These are phyloP conservation scores for Wickerhamomyces alni DNA, from an alignment of 805 yeast species.

Conservation along the genomic window DNA sequence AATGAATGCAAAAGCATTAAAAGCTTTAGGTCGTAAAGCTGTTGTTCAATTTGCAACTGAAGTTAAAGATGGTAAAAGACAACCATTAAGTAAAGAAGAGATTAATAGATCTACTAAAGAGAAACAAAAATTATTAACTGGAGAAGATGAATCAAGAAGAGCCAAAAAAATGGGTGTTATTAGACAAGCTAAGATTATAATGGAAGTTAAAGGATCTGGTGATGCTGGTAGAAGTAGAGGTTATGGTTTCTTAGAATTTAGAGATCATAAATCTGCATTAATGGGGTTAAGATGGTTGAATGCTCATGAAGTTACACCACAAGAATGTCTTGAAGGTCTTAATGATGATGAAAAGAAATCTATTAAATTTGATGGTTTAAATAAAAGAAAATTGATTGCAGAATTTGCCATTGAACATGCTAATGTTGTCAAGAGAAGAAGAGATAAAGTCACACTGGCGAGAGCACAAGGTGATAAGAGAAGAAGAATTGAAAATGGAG, in stretches of 20 bases:
- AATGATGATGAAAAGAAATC: constrained; percentile 58
- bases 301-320: constrained; percentile 75
- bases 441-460: constrained; percentile 51
- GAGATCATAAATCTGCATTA: constrained; percentile 87
- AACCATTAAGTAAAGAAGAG: constrained; percentile 87
- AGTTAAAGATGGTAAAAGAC: constrained; percentile 68
- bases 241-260: constrained; percentile 89
- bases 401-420: constrained; percentile 97
- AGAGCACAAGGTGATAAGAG: constrained; percentile 27
- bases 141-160: constrained; percentile 45
- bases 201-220: constrained; percentile 87
- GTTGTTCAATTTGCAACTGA: constrained; percentile 92
- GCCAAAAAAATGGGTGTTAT: constrained; percentile 85
- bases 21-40: constrained; percentile 90
- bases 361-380: constrained; percentile 46
- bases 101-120: constrained; percentile 68
- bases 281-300: constrained; percentile 98
- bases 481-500: constrained; percentile 22
- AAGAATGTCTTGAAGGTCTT: constrained; percentile 68
- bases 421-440: constrained; percentile 85
- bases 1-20: constrained; percentile 81
- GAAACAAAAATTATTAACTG: constrained; percentile 39
- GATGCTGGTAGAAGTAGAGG: constrained; percentile 91
- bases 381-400: constrained; percentile 71
- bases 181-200: constrained; percentile 86